phyloP scores from a whole-genome alignment of 176 grass and related monocot genomes.

The Musa troglodytarum region DNA sequence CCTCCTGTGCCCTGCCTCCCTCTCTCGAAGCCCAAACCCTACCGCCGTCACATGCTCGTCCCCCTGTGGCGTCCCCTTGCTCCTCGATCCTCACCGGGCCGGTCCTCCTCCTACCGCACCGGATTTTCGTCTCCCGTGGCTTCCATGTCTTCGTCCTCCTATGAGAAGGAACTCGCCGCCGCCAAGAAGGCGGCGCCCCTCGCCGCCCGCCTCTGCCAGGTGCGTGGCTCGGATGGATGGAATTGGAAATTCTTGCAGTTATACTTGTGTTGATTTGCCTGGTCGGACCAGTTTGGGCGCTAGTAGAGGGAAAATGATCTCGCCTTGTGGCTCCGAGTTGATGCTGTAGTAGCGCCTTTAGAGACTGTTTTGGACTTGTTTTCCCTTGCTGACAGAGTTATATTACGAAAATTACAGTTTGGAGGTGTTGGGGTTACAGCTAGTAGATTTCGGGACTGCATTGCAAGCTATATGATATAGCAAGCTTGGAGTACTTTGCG shows the following conservation, averaged over 20 bases:
- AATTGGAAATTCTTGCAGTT: too few relatives aligned
- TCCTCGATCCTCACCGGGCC: neutral
- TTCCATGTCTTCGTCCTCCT: constrained; percentile 23
- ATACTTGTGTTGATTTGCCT: too few relatives aligned
- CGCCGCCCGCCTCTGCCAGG: constrained; percentile 87
- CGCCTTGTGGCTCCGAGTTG: too few relatives aligned
- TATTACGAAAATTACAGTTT: too few relatives aligned
- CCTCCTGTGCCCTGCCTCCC: neutral
- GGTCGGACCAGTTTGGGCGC: neutral
- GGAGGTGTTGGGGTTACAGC: too few relatives aligned
- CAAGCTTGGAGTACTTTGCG: too few relatives aligned
- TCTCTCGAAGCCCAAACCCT: neutral
- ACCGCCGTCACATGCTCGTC: neutral
- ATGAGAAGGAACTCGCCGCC: constrained; percentile 75
- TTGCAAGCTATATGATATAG: too few relatives aligned
- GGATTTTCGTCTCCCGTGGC: constrained; percentile 7
- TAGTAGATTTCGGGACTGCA: too few relatives aligned
- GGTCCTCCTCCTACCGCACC: constrained; percentile 4
- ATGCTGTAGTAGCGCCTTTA: too few relatives aligned
- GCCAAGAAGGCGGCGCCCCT: constrained; percentile 80
- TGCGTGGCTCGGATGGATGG: constrained; percentile 3
- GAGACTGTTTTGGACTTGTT: too few relatives aligned
- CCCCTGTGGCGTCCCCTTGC: neutral
- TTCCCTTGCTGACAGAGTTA: too few relatives aligned
- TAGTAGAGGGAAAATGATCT: too few relatives aligned